These are phyloP conservation scores for Leptographium lundbergii DNA, from an alignment of 2,329 filamentous ascomycete genomes.

Conservation along the genomic window DNA sequence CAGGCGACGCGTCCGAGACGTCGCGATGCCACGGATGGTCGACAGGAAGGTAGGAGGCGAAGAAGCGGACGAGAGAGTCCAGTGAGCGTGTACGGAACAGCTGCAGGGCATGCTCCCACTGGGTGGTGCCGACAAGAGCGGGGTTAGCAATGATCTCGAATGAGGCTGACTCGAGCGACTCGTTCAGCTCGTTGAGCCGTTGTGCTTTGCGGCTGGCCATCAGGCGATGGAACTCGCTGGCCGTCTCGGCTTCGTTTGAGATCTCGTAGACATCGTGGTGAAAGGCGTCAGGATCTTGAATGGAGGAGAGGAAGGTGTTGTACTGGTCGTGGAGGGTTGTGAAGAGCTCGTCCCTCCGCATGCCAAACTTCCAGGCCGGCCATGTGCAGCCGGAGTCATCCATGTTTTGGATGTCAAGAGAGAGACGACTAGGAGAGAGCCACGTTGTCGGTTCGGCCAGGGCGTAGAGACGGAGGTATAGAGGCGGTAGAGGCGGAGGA, in stretches of 20 bases:
- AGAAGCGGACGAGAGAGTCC: constrained; percentile 48
- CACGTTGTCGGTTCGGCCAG: no score
- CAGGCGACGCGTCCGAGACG: constrained; percentile 17
- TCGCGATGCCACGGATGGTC: constrained; percentile 31
- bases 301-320: constrained; percentile 42
- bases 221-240: constrained; percentile 40
- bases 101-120: constrained; percentile 46
- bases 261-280: constrained; percentile 50
- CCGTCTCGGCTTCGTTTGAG: constrained; percentile 34
- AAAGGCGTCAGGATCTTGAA: constrained; percentile 48
- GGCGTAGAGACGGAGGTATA: no score
- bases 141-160: constrained; percentile 49
- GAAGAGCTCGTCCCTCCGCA: constrained; percentile 46
- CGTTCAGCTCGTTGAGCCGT: constrained; percentile 41
- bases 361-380: constrained; percentile 51
- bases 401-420: constrained; percentile 23
- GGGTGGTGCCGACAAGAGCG: constrained; percentile 41
- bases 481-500: neutral
- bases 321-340: constrained; percentile 46
- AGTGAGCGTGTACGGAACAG: constrained; percentile 46
- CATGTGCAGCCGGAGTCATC: constrained; percentile 40
- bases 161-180: constrained; percentile 43
- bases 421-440: no score
- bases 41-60: constrained; percentile 43
- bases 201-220: constrained; percentile 40